A percentile compares a stretch with the other conserved stretches of the same genome.
Evolutionary conservation across 768 basidiomycete genomes (phyloP).

Genomic region (Auricularia heimuer): DNA sequence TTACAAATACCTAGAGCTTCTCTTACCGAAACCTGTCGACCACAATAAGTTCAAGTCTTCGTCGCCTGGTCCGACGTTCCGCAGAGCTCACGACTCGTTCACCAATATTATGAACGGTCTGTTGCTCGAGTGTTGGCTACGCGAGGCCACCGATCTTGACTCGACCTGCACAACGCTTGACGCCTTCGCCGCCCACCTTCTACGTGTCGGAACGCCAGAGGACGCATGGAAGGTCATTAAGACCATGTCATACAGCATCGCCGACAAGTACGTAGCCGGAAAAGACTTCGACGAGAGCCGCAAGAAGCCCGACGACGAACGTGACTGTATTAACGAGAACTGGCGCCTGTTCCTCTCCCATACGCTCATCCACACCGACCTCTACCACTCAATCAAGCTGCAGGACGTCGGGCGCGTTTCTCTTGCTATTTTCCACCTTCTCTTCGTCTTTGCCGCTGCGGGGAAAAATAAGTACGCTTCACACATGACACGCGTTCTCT

Average conservation of each 20-base stretch:
- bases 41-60: slow-evolving; percentile 18
- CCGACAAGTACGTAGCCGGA: not conserved
- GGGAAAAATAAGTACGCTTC: not conserved
- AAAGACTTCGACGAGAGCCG: not conserved
- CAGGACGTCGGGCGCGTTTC: not conserved
- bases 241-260: not conserved
- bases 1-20: not conserved
- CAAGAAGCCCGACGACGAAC: not conserved
- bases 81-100: slow-evolving; percentile 27
- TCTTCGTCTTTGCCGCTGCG: not conserved
- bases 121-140: slow-evolving; percentile 23
- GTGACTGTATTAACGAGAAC: not conserved
- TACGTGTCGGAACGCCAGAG: not conserved
- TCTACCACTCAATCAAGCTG: not conserved
- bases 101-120: slow-evolving; percentile 19
- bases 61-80: slow-evolving; percentile 20
- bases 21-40: slow-evolving; percentile 23
- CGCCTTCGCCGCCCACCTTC: not conserved
- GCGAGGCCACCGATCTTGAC: not conserved
- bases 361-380: not conserved
- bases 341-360: not conserved
- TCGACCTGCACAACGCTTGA: not conserved
- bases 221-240: not conserved
- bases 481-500: not conserved
- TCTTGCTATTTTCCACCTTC: not conserved